Base-by-base conservation (phyloP, 2,329 filamentous ascomycete genomes). In the Colletotrichum kahawae region DNA sequence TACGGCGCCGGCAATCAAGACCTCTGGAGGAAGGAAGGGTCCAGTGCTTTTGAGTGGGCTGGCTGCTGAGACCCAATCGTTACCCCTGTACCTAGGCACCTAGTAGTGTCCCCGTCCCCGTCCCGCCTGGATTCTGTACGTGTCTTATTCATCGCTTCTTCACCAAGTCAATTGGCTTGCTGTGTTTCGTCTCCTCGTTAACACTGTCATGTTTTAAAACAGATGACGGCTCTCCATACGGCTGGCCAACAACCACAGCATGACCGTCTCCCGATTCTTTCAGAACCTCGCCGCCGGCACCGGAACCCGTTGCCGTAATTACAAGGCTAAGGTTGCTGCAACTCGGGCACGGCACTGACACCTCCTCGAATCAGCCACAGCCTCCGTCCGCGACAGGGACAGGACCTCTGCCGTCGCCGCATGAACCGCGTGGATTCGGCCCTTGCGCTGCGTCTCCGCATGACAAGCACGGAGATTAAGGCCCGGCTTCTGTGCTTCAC, bases 61-160 rank as follows among this genome's bases (percentile, higher is more conserved):
- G 8, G 62, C 56, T 51, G 70, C 9, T 43, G 65, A 69, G 70
- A 72, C 70, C 65, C 38, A 69, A 51, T 54, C 43, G 65, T 51
- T 51, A 56, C 24, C 24, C 24, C 24, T 24, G 24, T 24, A 24
- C 24, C 24, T 24, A 21, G 21, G 21, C 3, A 21, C 21, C 21
- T 21, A 21, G 24, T 24, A 24, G 24, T 24, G 24, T 24, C 24
- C 48, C 34, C 51, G 63, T 24, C 43, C 43, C 10, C 43, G 43
- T 51, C 43, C 43, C 43, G 10, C 43, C n/a, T 27, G 43, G 62
- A 70, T 65, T 71, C 71, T 70, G 59, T 66, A 74, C 33, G 27
- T 74, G 59, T 74, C 71, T 70, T 63, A 59, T 34, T 59, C 67
- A 24, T 51, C 48, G 59, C 67, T 71, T 59, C 27, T 21, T 38